A percentile compares a stretch with the other conserved stretches of the same genome.
Conservation (phyloP, 2,329 filamentous ascomycete genomes). For the Penicillium brevicompactum region DNA sequence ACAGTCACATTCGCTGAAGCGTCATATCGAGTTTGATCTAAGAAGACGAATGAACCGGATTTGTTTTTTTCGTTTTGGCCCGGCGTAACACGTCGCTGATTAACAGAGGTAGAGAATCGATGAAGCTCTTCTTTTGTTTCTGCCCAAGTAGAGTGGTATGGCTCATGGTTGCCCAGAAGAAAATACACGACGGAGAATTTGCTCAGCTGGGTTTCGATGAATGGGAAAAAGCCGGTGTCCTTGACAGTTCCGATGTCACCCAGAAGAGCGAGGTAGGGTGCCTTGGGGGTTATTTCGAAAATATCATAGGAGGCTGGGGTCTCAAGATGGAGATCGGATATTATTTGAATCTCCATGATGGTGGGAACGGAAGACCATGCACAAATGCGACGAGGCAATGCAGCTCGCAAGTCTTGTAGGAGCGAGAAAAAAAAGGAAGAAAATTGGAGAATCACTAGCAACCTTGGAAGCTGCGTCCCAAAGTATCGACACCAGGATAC, state of each 20-base stretch:
- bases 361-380: not conserved
- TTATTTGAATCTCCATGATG: slow-evolving; percentile 42
- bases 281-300: slow-evolving; percentile 51
- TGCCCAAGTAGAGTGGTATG: slow-evolving; percentile 44
- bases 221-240: slow-evolving; percentile 48
- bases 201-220: slow-evolving; percentile 52
- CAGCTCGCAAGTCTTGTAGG: not conserved
- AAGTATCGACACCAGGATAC: too few relatives aligned
- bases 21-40: slow-evolving; percentile 45
- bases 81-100: slow-evolving; percentile 10
- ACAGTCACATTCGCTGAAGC: slow-evolving; percentile 41
- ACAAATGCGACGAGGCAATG: not conserved
- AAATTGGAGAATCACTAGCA: too few relatives aligned
- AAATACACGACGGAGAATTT: slow-evolving; percentile 56
- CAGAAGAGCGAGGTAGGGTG: slow-evolving; percentile 57
- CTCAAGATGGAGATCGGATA: slow-evolving; percentile 64
- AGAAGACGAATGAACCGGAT: slow-evolving; percentile 43
- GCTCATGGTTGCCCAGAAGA: slow-evolving; percentile 61
- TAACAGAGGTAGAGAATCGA: slow-evolving; percentile 27
- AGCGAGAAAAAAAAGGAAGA: too few relatives aligned
- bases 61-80: not conserved
- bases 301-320: slow-evolving; percentile 51
- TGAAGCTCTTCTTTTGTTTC: slow-evolving; percentile 23
- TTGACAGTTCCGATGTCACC: slow-evolving; percentile 58
- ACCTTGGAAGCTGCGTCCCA: too few relatives aligned